Percentiles rank a stretch among this genome's conserved stretches.
Evolutionary conservation across 1,139 yeast species (phyloP).

Genomic region (Protomyces arabidopsidicola): DNA sequence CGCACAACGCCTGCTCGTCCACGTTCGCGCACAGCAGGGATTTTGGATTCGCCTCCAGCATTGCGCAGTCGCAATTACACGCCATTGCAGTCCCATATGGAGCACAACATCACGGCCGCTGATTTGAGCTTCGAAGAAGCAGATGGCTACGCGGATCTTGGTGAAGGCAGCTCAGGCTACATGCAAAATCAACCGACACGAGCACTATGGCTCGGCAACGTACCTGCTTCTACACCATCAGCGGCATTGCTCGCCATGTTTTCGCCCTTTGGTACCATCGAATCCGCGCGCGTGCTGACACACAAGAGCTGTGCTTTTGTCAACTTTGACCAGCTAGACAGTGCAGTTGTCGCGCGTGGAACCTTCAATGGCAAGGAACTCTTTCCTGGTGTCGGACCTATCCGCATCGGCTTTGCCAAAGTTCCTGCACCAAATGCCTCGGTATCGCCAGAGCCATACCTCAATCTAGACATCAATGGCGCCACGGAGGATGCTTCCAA

Average conservation of each 20-base stretch:
- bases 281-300: conserved; percentile 55
- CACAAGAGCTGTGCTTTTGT: conserved; percentile 60
- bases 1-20: conserved; percentile 30
- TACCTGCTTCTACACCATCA: conserved; percentile 54
- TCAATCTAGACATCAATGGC: conserved; percentile 35
- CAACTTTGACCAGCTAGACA: conserved; percentile 65
- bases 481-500: conserved; percentile 35
- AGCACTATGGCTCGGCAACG: conserved; percentile 68
- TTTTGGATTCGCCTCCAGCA: conserved; percentile 25
- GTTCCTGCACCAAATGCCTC: conserved; percentile 28
- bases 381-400: conserved; percentile 57
- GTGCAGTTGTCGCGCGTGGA: conserved; percentile 73
- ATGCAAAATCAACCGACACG: conserved; percentile 52
- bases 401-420: conserved; percentile 44
- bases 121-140: conserved; percentile 3
- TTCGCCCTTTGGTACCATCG: conserved; percentile 52
- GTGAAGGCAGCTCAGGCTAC: conserved; percentile 8
- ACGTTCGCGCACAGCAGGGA: conserved; percentile 28
- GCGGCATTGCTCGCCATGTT: conserved; percentile 47
- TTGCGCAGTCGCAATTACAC: conserved; percentile 23
- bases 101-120: conserved; percentile 24
- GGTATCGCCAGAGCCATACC: conserved; percentile 32
- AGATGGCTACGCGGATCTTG: background rate
- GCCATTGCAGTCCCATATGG: conserved; percentile 25
- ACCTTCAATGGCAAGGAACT: conserved; percentile 76